Conservation (phyloP, 208 protist genomes). For the Leishmania mexicana region DNA sequence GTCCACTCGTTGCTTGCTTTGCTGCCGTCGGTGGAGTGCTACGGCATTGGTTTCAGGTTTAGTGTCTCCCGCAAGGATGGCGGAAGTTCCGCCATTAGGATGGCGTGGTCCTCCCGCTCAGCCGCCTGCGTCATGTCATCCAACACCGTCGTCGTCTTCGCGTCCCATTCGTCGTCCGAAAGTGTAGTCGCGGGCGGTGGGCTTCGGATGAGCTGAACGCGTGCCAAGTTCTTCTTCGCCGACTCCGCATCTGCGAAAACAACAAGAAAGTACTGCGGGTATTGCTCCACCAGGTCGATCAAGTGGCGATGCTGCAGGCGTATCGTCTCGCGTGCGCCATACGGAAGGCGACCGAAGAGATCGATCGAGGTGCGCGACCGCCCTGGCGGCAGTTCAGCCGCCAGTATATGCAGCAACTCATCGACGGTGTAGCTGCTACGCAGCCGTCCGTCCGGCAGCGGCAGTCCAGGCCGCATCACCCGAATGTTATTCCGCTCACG, state of each 20-base stretch:
- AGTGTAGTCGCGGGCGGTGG: conserved; percentile 18
- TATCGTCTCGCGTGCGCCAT: conserved; percentile 44
- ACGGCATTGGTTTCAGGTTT: neutral
- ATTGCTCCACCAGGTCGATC: conserved; percentile 31
- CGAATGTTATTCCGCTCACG: conserved; percentile 43
- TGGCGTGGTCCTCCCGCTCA: neutral
- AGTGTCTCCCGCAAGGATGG: neutral
- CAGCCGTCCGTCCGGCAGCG: conserved; percentile 54
- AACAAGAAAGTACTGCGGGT: conserved; percentile 57
- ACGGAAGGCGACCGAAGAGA: conserved; percentile 44
- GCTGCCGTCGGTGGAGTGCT: neutral
- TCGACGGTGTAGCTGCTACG: conserved; percentile 46
- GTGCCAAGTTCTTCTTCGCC: conserved; percentile 5
- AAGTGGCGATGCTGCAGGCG: conserved; percentile 26
- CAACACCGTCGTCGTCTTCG: neutral
- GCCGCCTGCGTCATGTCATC: conserved; percentile 7
- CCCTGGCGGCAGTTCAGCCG: conserved; percentile 37
- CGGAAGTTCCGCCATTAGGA: conserved; percentile 3
- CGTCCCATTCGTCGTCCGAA: neutral
- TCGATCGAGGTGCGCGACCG: conserved; percentile 16
- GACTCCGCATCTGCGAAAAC: conserved; percentile 32
- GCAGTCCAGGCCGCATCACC: conserved; percentile 50
- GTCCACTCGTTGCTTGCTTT: neutral
- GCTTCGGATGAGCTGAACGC: conserved; percentile 32
- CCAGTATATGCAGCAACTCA: conserved; percentile 51